Base-by-base conservation (phyloP, 2,329 filamentous ascomycete genomes). In the Arachnomyces sp. region DNA sequence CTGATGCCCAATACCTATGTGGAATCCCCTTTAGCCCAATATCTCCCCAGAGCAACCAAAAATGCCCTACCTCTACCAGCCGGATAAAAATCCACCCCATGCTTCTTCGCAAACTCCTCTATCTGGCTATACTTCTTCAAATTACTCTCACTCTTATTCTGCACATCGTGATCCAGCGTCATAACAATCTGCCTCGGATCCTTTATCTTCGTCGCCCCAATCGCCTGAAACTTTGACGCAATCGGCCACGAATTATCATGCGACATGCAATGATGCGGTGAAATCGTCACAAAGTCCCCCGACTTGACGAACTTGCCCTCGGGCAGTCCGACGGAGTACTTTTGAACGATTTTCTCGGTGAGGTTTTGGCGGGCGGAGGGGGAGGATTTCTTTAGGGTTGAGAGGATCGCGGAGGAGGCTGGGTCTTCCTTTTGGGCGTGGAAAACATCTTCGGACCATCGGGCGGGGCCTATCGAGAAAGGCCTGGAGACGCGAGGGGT, bases 311-410 rank as follows among this genome's bases (percentile, higher is more conserved):
- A 69, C 66, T 94, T 94, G 44, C 79, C 85, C 8, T 77, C 61
- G 1, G 84, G 65, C 1, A 94, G 74, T 7, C 81, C 85, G n/a
- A 88, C 72, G 0, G 86, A 75, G 61, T 94, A 82, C 12, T 73
- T 67, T 60, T 95, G 89, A 0, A 94, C 81, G 43, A 95, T 94
- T 71, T 94, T 94, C 61, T 95, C 89, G 2, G 85, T 92, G 38
- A 94, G 65, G 2, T 85, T 95, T 64, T 94, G 88, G 0, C 84
- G 76, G 2, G 64, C 62, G 13, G 54, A 52, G 7, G 47, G 41
- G 28, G 43, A 38, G 14, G 48, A 45, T 7, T 18, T 12, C 36
- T 50, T 38, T 14, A 48, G 36, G 11, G 48, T 33, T 2, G 46
- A 46, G 15, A 48, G 43, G 15, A 50, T 42, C 15, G 46, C 42